Base-by-base conservation (phyloP, 1,284 basidiomycete species). In the Fomitopsis pinicola region DNA sequence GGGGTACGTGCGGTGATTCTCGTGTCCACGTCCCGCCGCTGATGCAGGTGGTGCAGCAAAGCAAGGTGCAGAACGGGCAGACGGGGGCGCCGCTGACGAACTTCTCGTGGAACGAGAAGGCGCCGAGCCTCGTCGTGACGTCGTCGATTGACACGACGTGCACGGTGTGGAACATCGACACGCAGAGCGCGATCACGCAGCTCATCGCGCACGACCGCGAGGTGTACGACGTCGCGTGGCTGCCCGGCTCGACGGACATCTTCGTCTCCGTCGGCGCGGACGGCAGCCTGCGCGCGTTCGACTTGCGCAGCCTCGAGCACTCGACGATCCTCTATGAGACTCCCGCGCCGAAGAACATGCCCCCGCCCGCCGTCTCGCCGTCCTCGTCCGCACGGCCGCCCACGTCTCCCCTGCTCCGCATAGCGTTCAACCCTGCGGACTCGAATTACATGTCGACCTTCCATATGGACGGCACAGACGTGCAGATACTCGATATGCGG, bases 221-320 rank as follows among this genome's bases (percentile, higher is more conserved):
- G 74, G 97, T 99, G 6, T 96, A 95, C 76, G 94, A 97, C 71
- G 94, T 97, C 55, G 95, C 94, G 45, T 98, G 97, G 97, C 86
- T 98, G n/a, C 97, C 97, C 1, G 87, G 90, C n/a, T 97, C 94
- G 12, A 92, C 93, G 4, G 96, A 99, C 74, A 96, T 98, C 66
- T 99, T 99, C 75, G 96, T 98, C 38, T 97, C 94, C 15, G 97
- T 99, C 22, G 97, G 97, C 28, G 97, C 97, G 14, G 97, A 99
- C 72, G 97, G 97, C 12, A 95, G 91, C 62, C 80, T 99, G 42
- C 92, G 97, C 55, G 96, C 97, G 8, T 99, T 99, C 73, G 97
- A 99, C 75, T 79, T 99, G 60, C 89, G 97, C 42, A 94, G 92
- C 67, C 82, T 99, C 52, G 97, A 99, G 73, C 97, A 99, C 76